Base-by-base conservation (phyloP, 1,284 basidiomycete genomes). In the Boletellus dicymbophilus region DNA sequence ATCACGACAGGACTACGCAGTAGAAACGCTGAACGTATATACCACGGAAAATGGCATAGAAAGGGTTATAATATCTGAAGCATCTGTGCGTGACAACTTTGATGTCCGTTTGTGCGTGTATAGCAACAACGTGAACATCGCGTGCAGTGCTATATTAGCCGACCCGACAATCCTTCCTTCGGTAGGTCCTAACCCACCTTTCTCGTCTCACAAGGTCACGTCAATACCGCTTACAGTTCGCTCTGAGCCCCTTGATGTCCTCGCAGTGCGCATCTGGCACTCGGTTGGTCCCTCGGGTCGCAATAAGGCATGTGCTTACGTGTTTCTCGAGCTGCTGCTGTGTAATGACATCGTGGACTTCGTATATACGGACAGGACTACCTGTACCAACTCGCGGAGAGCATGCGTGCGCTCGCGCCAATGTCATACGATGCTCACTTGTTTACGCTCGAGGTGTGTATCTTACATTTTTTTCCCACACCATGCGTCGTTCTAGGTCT, bases 211-310 rank as follows among this genome's bases (percentile, higher is more conserved):
- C 33, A 25, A 18, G 13, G 16, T 33, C 4, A 16, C 4, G 22
- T 18, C 12, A 11, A 43, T 16, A 26, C 8, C 6, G 10, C 22
- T 1, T 15, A 21, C 48, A 90, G 90, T 93, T 42, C 90, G 88
- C 4, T 87, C 85, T 2, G 85, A 92, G 66, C 82, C 85, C 0
- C 69, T 93, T 23, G 81, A 87, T 53, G 55, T 59, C 8, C 79
- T 93, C 6, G 83, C 90, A 0, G 65, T 79, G 46, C 75, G 73
- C 15, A 93, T 95, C 48, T 89, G 84, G 76, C 69, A 70, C 23
- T 85, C 87, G 1, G 77, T 81, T 0, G 91, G 92, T 2, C 89
- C 88, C 0, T 93, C 90, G 0, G 93, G 93, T 4, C 78, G 73
- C 1, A 94, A 95, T 70, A 91, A 91, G 74, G 88, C 81, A 46